Base-by-base conservation (phyloP, 2,329 filamentous ascomycete genomes). In the Huntiella decipiens region DNA sequence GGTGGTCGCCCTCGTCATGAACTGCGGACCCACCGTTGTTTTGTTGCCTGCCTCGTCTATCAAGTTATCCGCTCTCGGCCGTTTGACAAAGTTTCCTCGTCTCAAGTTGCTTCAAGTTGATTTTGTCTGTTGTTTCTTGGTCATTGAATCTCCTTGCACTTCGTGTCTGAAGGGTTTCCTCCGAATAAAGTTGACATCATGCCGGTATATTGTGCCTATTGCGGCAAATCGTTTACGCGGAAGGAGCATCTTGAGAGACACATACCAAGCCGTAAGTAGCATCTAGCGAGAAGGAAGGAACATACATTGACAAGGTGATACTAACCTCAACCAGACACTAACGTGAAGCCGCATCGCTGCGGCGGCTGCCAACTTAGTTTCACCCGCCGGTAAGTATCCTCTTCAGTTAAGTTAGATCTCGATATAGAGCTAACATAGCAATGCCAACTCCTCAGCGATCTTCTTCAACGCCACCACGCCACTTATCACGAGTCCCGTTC, bases 171-270 rank as follows among this genome's bases (percentile, higher is more conserved):
- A 39, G 15, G 16, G 38, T 10, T 12, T 28, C 22, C 22, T 28
- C 22, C 22, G 22, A 28, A 28, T 7, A 33, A 15, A 17, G 22
- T 15, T 32, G 38, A 28, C 19, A 50, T 17, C 38, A 50, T 50
- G 48, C 44, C 48, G 61, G 60, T 71, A 42, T 72, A 61, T 54
- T 73, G 69, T 52, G 61, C 68, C 13, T 71, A 71, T 53, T 73
- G 68, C 53, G 68, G 68, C 46, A 71, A 68, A 58, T 60, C 58
- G 53, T 73, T 73, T 56, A 71, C 67, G 43, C 63, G 68, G 53
- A 72, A 72, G 54, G 69, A 73, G 52, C 69, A 73, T 54, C 56
- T 72, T n/a, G 69, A 73, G 52, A 64, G 69, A 51, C 69, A 72
- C 50, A 63, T 73, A 36, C 67, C 68, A 7, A 67, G 56, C 46